Percentiles rank a stretch among this genome's conserved stretches.
Conservation (phyloP, 495 filamentous ascomycete genomes). For the Daldinia concentrica region DNA sequence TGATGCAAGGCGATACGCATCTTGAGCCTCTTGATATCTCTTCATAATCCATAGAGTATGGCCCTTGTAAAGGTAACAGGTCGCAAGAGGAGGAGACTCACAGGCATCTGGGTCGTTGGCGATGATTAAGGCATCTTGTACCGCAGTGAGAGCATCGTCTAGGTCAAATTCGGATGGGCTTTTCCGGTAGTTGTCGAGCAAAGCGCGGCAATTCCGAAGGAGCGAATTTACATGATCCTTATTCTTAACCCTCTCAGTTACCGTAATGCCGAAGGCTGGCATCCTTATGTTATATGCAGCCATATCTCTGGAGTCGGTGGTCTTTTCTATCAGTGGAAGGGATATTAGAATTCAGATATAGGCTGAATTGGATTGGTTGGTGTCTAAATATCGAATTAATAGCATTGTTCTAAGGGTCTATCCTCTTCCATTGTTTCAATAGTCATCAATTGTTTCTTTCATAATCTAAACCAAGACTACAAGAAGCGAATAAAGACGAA, state of each 20-base stretch:
- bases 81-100: constrained; percentile 33
- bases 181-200: constrained; percentile 47
- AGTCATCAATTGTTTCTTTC: background rate
- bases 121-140: constrained; percentile 28
- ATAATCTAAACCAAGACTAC: background rate
- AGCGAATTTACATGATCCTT: constrained; percentile 6
- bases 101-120: constrained; percentile 35
- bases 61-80: constrained; percentile 37
- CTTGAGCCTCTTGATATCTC: constrained; percentile 13
- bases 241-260: constrained; percentile 16
- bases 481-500: background rate
- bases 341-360: background rate
- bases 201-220: constrained; percentile 3
- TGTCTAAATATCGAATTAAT: constrained; percentile 14
- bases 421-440: constrained; percentile 12
- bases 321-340: background rate
- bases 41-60: constrained; percentile 27
- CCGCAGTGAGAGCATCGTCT: background rate
- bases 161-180: constrained; percentile 42
- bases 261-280: constrained; percentile 16
- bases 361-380: background rate
- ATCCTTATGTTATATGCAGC: constrained; percentile 5
- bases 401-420: constrained; percentile 15
- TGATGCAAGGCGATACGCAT: constrained; percentile 24
- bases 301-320: background rate